Evolutionary conservation across 306 rosid species (phyloP).

Genomic region (Prunus davidiana): DNA sequence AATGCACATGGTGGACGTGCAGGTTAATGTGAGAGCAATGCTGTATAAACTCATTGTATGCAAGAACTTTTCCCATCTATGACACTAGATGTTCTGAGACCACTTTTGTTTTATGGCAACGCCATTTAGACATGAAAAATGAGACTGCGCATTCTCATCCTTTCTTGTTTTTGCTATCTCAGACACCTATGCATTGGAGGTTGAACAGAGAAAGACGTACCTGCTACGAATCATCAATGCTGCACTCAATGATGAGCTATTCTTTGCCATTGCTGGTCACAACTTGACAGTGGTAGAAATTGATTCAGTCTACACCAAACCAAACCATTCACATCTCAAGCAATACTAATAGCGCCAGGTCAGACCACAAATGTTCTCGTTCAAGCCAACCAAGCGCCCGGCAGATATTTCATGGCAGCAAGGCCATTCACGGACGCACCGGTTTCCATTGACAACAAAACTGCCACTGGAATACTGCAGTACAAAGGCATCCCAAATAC

Average conservation of each 20-base stretch:
- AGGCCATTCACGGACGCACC: constrained; percentile 34
- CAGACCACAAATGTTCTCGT: constrained; percentile 40
- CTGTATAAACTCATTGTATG: not conserved
- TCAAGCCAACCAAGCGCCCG: constrained; percentile 18
- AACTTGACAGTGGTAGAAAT: constrained; percentile 30
- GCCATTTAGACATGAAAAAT: too few relatives aligned
- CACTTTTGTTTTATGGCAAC: too few relatives aligned
- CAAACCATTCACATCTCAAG: constrained; percentile 31
- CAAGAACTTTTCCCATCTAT: not conserved
- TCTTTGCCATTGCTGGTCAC: constrained; percentile 35
- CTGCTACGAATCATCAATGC: constrained; percentile 31
- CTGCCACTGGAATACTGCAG: constrained; percentile 25
- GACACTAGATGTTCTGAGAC: not conserved
- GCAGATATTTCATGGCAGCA: constrained; percentile 30
- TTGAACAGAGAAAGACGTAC: constrained; percentile 32
- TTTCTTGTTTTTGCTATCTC: too few relatives aligned
- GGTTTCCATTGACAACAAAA: constrained; percentile 27
- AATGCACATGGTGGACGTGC: not conserved
- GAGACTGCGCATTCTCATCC: not conserved
- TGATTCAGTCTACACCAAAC: constrained; percentile 37
- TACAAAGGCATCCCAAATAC: constrained; percentile 32
- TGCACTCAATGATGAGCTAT: constrained; percentile 38
- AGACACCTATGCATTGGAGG: constrained; percentile 34
- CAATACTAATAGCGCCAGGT: constrained; percentile 33
- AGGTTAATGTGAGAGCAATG: too few relatives aligned